These are phyloP conservation scores for Pterocarpus santalinus DNA, from an alignment of 306 rosid species.

Conservation along the genomic window DNA sequence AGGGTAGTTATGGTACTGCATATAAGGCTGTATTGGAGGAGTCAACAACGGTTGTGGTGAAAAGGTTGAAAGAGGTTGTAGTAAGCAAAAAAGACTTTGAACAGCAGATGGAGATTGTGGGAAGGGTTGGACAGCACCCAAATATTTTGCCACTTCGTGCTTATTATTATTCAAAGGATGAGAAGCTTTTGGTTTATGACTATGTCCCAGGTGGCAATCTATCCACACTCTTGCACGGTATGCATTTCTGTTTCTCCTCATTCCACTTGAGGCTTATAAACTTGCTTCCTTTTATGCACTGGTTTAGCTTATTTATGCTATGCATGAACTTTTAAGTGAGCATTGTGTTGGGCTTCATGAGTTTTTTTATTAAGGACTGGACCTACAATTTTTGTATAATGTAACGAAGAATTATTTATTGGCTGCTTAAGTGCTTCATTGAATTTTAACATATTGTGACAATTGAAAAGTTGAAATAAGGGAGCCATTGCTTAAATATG, in stretches of 20 bases:
- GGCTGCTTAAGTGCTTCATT: background rate
- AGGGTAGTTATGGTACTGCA: slow-evolving; percentile 91
- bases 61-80: slow-evolving; percentile 87
- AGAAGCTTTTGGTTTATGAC: slow-evolving; percentile 85
- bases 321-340: background rate
- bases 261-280: slow-evolving; percentile 4
- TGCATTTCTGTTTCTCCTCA: slow-evolving; percentile 36
- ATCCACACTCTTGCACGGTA: slow-evolving; percentile 80
- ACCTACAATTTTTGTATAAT: slow-evolving; percentile 18
- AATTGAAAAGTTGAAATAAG: slow-evolving; percentile 5
- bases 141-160: slow-evolving; percentile 85
- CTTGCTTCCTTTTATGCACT: background rate
- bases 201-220: slow-evolving; percentile 75
- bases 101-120: slow-evolving; percentile 83
- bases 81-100: slow-evolving; percentile 81
- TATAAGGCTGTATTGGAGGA: slow-evolving; percentile 89
- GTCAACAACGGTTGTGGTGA: slow-evolving; percentile 84
- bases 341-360: background rate
- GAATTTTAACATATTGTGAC: slow-evolving; percentile 1
- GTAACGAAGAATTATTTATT: background rate
- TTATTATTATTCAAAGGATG: slow-evolving; percentile 91
- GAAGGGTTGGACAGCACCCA: slow-evolving; percentile 75
- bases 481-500: slow-evolving; percentile 6
- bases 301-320: slow-evolving; percentile 26
- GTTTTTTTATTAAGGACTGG: background rate